Evolutionary conservation across 2,329 filamentous ascomycete species (phyloP).

Genomic region (Colletotrichum sp.): DNA sequence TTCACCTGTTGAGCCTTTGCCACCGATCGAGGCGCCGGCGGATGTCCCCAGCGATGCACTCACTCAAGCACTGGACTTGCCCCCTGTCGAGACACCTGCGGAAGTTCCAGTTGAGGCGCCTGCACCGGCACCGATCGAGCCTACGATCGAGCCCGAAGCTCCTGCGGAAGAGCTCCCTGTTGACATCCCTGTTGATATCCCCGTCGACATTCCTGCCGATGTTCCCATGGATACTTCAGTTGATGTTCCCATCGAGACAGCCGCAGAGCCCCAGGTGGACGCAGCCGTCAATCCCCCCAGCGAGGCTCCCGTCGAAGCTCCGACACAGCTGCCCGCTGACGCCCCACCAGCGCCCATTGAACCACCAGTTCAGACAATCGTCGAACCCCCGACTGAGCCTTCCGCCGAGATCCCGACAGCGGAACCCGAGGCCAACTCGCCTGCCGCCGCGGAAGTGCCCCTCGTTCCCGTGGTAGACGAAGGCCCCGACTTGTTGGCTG

Average conservation of each 20-base stretch:
- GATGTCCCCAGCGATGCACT: not conserved
- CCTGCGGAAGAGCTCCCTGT: not conserved
- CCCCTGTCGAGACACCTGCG: not conserved
- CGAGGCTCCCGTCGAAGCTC: not conserved
- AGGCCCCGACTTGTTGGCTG: conserved; percentile 19
- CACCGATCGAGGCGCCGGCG: not conserved
- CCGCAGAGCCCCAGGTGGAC: not conserved
- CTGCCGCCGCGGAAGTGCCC: not conserved
- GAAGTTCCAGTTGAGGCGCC: not conserved
- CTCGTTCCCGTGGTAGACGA: conserved; percentile 1
- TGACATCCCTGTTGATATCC: not conserved
- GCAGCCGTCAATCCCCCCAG: not conserved
- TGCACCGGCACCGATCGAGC: not conserved
- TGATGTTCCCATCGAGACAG: not conserved
- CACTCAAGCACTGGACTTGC: not conserved
- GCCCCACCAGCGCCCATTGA: not conserved
- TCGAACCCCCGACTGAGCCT: not conserved
- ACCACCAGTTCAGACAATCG: not conserved
- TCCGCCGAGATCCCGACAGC: not conserved
- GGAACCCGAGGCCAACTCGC: not conserved
- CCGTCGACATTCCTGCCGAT: not conserved
- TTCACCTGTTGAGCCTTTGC: not conserved
- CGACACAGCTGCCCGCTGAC: not conserved
- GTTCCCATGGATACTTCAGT: not conserved
- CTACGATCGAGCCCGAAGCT: not conserved